Base-by-base conservation (phyloP, 164 flowering plant species). In the Sedum album region DNA sequence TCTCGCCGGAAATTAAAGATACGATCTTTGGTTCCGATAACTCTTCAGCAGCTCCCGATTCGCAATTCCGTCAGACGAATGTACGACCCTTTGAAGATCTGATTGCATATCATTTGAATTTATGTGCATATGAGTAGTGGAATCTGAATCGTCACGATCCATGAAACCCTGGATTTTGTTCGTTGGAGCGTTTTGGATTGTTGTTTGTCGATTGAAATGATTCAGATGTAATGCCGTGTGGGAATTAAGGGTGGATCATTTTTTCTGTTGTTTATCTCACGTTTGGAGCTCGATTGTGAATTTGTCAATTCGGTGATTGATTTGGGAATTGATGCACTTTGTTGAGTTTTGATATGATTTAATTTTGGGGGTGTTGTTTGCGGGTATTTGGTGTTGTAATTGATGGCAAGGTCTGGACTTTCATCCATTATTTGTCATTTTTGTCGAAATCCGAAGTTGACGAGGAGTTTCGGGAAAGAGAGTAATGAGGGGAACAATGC, bases 401-500 rank as follows among this genome's bases (percentile, higher is more conserved):
- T n/a, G 28, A 51, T 51, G 57, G 26, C 57, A 21, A 51, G 57
- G 57, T 21, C 9, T n/a, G 26, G 57, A 7, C 13, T 51, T 51
- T 51, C 57, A 10, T 51, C 57, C 0, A 51, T 51, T 4, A 21
- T 51, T 51, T n/a, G 57, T 51, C 57, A 51, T 2, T n/a, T 51
- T 51, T 51, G 57, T 51, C 57, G 57, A 51, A 51, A 51, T 51
- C 57, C 57, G 26, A 51, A 51, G 57, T 26, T 51, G 57, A 21
- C 57, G 5, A 51, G 57, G 57, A 51, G 26, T 51, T 51, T 51
- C 11, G 6, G 26, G 10, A 51, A 51, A 11, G 57, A 51, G 26
- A 9, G 57, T 1, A 51, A 51, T 51, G 57, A 51, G 57, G 57
- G 57, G 21, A 51, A 51, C 6, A 51, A 21, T 0, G 57, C 23